Conservation (phyloP, 1,139 yeast genomes). For the Maudiozyma humilis region DNA sequence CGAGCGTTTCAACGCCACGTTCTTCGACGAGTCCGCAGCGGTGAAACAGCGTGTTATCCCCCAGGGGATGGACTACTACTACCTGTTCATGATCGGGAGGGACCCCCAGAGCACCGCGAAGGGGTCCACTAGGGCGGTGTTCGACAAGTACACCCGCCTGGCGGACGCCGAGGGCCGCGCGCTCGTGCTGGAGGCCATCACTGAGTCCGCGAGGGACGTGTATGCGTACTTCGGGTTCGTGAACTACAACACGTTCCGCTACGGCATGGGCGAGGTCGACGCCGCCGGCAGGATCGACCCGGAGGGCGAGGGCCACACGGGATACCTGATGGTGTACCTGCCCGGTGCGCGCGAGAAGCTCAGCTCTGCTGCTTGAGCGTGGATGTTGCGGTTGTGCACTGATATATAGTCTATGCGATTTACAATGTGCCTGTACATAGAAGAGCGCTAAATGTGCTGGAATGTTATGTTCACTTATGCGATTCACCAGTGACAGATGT, state of each 20-base stretch:
- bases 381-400: neutral
- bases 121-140: conserved; percentile 30
- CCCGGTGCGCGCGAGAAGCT: neutral
- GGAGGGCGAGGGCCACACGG: conserved; percentile 28
- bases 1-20: conserved; percentile 24
- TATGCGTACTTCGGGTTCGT: conserved; percentile 33
- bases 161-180: conserved; percentile 30
- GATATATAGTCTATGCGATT: no score
- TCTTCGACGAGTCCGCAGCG: conserved; percentile 20
- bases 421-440: no score
- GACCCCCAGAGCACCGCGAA: conserved; percentile 22
- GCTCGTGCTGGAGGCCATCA: conserved; percentile 31
- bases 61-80: conserved; percentile 23
- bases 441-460: no score
- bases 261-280: conserved; percentile 30
- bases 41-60: conserved; percentile 22
- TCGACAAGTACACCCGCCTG: conserved; percentile 25
- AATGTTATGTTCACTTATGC: no score
- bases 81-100: conserved; percentile 29
- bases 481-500: no score
- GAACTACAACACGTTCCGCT: conserved; percentile 24
- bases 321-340: conserved; percentile 27
- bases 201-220: conserved; percentile 29
- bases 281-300: conserved; percentile 23
- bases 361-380: neutral